Evolutionary conservation across 108 stramenopile genomes (phyloP), one percentile per base, ranked within the genome.

Genomic region (Skeletonema menzelii): DNA sequence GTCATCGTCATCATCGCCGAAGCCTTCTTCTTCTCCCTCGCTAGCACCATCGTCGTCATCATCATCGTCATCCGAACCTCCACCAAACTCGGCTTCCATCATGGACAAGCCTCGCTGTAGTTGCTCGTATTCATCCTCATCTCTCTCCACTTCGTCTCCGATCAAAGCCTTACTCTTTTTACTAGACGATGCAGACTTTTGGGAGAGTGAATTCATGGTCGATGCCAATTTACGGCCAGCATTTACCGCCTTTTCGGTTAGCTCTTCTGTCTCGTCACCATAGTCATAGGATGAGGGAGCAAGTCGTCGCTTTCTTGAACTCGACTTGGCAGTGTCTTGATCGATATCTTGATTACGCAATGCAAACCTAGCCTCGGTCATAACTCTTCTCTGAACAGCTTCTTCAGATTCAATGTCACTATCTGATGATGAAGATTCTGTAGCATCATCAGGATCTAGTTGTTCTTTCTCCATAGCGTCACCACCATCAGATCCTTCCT

Each of bases 11-110:
- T 72, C 77, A 27, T 66, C 75, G 30, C 74, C 84, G 44, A 82
- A 58, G 37, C 84, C 84, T 38, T 68, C 70, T 40, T 59, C 72
- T 12, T 74, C 79, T n/a, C 76, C 86, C 6, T 82, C 83, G n/a
- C 63, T 65, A 17, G 19, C 57, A 27, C 10, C 22, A 12, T 56
- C 70, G 22, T 77, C 86, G 15, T 78, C 66, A 30, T 79, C 73
- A 1, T 73, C 70, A 55, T 77, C 83, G 40, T 73, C 79, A 67
- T 79, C 82, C 22, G 78, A 77, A 28, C 62, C 67, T 49, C 75
- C 77, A 8, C 86, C 87, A 22, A 95, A 53, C 55, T 93, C 89
- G 17, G 76, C 92, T 58, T 93, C 92, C 91, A 95, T 95, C 85
- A 90, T 87, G 47, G 85, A 79, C 22, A 95, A 47, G 17, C 89